Evolutionary conservation across 768 basidiomycete species (phyloP), one percentile per base, ranked within the genome.

Genomic region (Podaxis sp.): DNA sequence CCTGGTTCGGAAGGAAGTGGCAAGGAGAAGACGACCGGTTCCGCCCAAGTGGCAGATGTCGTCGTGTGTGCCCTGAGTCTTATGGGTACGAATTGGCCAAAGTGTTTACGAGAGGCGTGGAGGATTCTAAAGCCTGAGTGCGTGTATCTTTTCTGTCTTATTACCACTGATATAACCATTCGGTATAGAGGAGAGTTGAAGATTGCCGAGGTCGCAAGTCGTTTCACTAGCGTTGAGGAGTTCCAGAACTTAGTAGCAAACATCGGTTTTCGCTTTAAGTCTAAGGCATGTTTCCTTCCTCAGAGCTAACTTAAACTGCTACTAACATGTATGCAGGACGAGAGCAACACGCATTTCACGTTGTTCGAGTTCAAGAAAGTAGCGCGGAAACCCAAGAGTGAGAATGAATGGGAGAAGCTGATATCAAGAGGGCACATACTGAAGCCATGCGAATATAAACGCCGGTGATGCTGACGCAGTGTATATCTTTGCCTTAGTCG

Each of bases 1-100:
- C 96, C 97, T 1, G 96, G 96, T 28, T 87, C 87, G 22, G 86
- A 88, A 65, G 77, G 77, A 26, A 69, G 65, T 17, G 77, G 74
- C 5, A 67, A 73, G 15, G 74, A 74, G 46, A 75, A 77, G 41
- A 75, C 75, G 4, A 74, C 78, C 38, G 86, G 84, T 30, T 82
- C 84, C 56, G 93, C 87, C 0, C 89, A 93, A 66, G 74, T 99
- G 2, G 93, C 95, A 2, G 96, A 99, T 71, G 88, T 94, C 5
- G 95, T 87, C 6, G 89, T 99, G 24, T 99, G 95, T 72, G 93
- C 96, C 24, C 81, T 99, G 66, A 98, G 96, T 70, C 80, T 99
- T 65, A 99, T 99, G 97, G 91, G 93, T 36, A 91, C 88, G 15
- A 98, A 99, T 71, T 99, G 97, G 97, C 84, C 92, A n/a, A 82